Conservation (phyloP, 169 alveolate genomes). For the Eimeria zaria region DNA sequence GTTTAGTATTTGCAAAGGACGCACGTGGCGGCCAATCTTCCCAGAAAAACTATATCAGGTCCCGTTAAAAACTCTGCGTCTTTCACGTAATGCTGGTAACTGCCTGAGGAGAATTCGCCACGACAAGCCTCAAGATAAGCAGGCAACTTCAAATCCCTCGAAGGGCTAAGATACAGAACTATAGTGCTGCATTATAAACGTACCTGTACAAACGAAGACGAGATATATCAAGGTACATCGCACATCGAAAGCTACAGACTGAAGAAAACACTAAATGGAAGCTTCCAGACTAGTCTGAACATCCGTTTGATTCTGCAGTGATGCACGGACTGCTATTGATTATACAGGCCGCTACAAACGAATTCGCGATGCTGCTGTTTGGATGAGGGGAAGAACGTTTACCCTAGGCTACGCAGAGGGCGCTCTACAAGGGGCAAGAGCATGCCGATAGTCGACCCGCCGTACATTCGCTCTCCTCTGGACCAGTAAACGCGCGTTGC, state of each 20-base stretch:
- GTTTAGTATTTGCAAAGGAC: not conserved
- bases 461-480: not conserved
- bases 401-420: too few relatives aligned
- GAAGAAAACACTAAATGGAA: not conserved
- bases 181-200: not conserved
- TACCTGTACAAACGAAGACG: not conserved
- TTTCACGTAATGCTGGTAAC: not conserved
- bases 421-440: too few relatives aligned
- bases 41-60: not conserved
- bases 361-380: too few relatives aligned
- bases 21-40: not conserved
- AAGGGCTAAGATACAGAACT: not conserved
- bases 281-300: not conserved
- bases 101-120: not conserved
- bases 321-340: not conserved
- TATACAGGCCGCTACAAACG: too few relatives aligned
- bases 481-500: not conserved
- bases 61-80: not conserved
- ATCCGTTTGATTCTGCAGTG: not conserved
- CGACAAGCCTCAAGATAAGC: not conserved
- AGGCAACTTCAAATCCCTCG: not conserved
- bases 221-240: not conserved
- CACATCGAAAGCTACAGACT: too few relatives aligned
- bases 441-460: not conserved
- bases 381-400: too few relatives aligned